phyloP scores from a whole-genome alignment of 768 basidiomycete species.

The Baorangia bicolor region DNA sequence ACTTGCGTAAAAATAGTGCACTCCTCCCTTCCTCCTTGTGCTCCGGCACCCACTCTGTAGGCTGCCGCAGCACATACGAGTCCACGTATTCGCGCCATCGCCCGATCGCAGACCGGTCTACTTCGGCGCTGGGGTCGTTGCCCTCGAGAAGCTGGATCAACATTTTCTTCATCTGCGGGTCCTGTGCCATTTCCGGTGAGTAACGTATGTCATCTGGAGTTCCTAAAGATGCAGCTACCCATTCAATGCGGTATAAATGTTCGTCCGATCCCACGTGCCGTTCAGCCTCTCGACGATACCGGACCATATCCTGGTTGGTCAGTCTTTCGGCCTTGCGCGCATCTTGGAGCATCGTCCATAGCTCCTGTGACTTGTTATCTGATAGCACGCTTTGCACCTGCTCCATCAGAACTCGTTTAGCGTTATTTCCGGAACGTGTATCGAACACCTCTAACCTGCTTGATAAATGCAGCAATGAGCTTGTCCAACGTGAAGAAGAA shows the following conservation, averaged over 20 bases:
- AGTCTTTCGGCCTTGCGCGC: constrained; percentile 53
- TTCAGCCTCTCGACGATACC: constrained; percentile 80
- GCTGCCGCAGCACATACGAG: constrained; percentile 66
- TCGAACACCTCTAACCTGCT: constrained; percentile 61
- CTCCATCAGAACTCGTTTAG: constrained; percentile 7
- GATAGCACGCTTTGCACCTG: constrained; percentile 85
- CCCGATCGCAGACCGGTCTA: constrained; percentile 44
- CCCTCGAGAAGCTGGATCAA: constrained; percentile 57
- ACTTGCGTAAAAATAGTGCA: constrained; percentile 61
- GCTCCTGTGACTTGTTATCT: constrained; percentile 84
- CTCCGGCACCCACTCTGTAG: constrained; percentile 68
- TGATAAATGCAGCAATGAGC: constrained; percentile 82
- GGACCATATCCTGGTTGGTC: constrained; percentile 64
- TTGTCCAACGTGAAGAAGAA: constrained; percentile 93
- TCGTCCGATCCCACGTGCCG: constrained; percentile 72
- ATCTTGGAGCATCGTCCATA: constrained; percentile 72
- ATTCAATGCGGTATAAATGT: constrained; percentile 75
- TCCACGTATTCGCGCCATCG: constrained; percentile 78
- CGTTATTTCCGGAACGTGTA: not conserved
- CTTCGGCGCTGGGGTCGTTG: constrained; percentile 64
- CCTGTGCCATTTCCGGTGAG: constrained; percentile 40
- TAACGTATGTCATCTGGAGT: not conserved
- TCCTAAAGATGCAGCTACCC: constrained; percentile 49
- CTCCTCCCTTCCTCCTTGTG: constrained; percentile 34
- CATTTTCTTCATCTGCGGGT: constrained; percentile 52